These are phyloP conservation scores for Arctium lappa DNA, from an alignment of 129 eudicot species.

Conservation along the genomic window DNA sequence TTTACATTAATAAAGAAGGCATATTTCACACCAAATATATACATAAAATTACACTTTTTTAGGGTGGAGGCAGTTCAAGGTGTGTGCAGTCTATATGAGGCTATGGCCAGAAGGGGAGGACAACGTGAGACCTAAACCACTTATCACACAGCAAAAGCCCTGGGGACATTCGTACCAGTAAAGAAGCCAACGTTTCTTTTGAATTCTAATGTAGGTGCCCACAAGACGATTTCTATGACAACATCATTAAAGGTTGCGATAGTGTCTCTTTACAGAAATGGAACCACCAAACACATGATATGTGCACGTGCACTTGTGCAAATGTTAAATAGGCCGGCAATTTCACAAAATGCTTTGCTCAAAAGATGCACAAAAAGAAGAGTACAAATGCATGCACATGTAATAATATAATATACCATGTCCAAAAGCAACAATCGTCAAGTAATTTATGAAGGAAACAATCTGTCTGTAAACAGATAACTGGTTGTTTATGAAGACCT, in stretches of 20 bases:
- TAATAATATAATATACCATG: constrained; percentile 6
- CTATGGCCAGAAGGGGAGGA: no score
- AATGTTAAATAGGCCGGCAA: constrained; percentile 21
- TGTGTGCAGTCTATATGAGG: no score
- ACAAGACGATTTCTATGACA: background rate
- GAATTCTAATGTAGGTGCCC: background rate
- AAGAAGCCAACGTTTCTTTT: background rate
- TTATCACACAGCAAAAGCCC: background rate
- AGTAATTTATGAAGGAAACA: constrained; percentile 19
- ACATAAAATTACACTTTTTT: background rate
- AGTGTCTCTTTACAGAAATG: constrained; percentile 10
- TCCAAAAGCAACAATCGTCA: constrained; percentile 24
- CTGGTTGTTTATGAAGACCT: constrained; percentile 16
- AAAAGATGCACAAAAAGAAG: constrained; percentile 18
- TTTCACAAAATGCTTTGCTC: constrained; percentile 6
- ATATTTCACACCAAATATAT: background rate
- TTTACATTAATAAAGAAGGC: background rate
- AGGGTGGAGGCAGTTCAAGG: no score
- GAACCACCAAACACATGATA: constrained; percentile 29
- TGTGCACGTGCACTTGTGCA: constrained; percentile 20
- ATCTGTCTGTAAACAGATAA: constrained; percentile 10
- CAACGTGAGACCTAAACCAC: background rate
- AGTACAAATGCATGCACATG: constrained; percentile 20
- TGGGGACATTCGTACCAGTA: background rate
- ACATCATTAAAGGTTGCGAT: constrained; percentile 11